Conservation (phyloP, 2,329 filamentous ascomycete species). For the Colletotrichum sp. region DNA sequence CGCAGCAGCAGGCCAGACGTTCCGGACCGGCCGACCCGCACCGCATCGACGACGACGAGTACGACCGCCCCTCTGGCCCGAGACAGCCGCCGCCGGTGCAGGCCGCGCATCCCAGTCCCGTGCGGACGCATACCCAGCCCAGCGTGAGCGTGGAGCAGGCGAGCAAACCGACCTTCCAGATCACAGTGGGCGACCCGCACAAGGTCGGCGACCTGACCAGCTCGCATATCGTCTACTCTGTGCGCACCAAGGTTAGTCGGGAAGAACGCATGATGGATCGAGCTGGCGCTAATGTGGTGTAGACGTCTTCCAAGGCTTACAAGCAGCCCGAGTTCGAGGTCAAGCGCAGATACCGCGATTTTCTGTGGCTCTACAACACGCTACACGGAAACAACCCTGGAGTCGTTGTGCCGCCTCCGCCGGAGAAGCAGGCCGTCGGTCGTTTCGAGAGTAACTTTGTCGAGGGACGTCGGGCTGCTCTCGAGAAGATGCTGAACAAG, state of each 20-base stretch:
- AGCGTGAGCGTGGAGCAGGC: slow-evolving; percentile 94
- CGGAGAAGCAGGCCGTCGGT: slow-evolving; percentile 96
- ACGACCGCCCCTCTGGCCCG: slow-evolving; percentile 53
- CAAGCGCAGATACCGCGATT: slow-evolving; percentile 92
- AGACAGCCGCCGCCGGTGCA: slow-evolving; percentile 72
- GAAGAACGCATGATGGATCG: not conserved
- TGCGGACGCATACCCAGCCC: slow-evolving; percentile 64
- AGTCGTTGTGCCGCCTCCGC: slow-evolving; percentile 92
- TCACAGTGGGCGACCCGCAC: slow-evolving; percentile 93
- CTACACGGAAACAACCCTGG: slow-evolving; percentile 94
- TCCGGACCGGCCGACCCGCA: slow-evolving; percentile 61
- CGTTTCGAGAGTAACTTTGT: slow-evolving; percentile 97
- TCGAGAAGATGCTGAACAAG: slow-evolving; percentile 99
- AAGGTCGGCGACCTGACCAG: slow-evolving; percentile 97
- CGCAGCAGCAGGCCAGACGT: slow-evolving; percentile 44
- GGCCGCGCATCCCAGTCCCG: slow-evolving; percentile 56
- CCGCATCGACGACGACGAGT: slow-evolving; percentile 71
- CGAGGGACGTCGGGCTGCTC: slow-evolving; percentile 85
- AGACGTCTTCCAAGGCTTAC: slow-evolving; percentile 97
- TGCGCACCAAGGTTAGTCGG: slow-evolving; percentile 79
- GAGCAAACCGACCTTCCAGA: slow-evolving; percentile 88
- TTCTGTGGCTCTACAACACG: slow-evolving; percentile 96
- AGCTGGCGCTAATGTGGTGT: slow-evolving; percentile 21
- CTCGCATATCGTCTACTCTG: slow-evolving; percentile 97
- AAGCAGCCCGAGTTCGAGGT: slow-evolving; percentile 92